These are phyloP conservation scores for Botrytis medusae DNA, from an alignment of 2,329 filamentous ascomycete species.

Conservation along the genomic window DNA sequence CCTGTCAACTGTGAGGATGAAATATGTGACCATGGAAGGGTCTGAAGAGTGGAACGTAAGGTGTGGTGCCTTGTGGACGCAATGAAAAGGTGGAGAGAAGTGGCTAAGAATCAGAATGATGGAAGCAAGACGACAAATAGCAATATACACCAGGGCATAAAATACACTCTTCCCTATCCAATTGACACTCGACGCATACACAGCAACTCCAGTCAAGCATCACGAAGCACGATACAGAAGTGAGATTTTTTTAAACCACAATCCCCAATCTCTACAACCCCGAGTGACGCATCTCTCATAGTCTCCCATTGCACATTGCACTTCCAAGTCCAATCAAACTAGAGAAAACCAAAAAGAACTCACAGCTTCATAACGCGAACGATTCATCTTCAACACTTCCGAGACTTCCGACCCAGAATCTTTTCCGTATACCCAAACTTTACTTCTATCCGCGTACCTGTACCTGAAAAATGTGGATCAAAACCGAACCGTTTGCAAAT, in stretches of 20 bases:
- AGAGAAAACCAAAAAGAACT: constrained; percentile 14
- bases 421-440: background rate
- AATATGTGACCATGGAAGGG: background rate
- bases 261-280: background rate
- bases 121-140: background rate
- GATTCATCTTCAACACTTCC: constrained; percentile 29
- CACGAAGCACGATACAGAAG: background rate
- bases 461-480: background rate
- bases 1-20: background rate
- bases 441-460: background rate
- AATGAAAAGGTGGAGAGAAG: background rate
- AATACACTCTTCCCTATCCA: background rate
- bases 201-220: background rate
- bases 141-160: background rate
- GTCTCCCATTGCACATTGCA: background rate
- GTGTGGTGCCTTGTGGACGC: background rate
- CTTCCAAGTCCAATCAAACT: background rate
- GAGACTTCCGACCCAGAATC: background rate
- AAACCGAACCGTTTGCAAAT: background rate
- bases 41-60: too few relatives aligned
- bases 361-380: constrained; percentile 34
- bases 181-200: background rate
- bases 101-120: background rate
- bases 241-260: background rate
- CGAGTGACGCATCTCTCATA: background rate